Percentiles rank a stretch among this genome's conserved stretches.
These are phyloP conservation scores for Nissolia schottii DNA, from an alignment of 306 rosid species.

Conservation along the genomic window DNA sequence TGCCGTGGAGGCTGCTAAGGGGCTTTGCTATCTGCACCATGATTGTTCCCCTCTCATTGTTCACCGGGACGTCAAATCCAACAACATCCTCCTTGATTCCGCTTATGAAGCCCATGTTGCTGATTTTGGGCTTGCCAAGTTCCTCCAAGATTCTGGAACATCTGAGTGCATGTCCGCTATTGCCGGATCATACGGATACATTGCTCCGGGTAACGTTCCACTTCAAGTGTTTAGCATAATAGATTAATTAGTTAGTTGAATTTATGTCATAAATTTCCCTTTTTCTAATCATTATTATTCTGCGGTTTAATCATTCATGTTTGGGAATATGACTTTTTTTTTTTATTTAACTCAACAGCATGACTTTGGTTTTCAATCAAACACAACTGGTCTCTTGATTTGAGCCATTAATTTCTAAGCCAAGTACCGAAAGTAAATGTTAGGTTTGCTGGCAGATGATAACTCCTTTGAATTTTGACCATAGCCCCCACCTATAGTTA, in stretches of 20 bases:
- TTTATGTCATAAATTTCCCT: neutral
- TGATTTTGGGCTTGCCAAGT: slow-evolving; percentile 98
- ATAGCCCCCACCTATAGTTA: slow-evolving; percentile 21
- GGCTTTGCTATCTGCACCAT: slow-evolving; percentile 94
- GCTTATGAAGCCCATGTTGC: slow-evolving; percentile 94
- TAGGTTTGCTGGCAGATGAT: slow-evolving; percentile 24
- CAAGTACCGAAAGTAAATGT: slow-evolving; percentile 32
- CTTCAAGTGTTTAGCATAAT: neutral
- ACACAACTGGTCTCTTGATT: neutral
- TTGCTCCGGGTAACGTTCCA: slow-evolving; percentile 78
- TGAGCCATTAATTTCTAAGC: slow-evolving; percentile 10
- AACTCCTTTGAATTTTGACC: slow-evolving; percentile 24
- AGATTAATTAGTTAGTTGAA: neutral
- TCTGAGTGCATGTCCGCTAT: slow-evolving; percentile 99
- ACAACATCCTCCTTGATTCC: slow-evolving; percentile 89
- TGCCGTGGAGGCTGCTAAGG: slow-evolving; percentile 94
- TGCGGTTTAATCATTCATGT: neutral
- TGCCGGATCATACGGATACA: slow-evolving; percentile 98
- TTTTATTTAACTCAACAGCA: too few relatives aligned
- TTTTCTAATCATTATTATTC: slow-evolving; percentile 22
- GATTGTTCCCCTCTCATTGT: slow-evolving; percentile 94
- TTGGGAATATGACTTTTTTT: slow-evolving; percentile 22
- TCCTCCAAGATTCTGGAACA: slow-evolving; percentile 94
- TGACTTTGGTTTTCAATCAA: slow-evolving; percentile 29
- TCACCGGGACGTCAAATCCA: slow-evolving; percentile 91